Evolutionary conservation across 192 early-diverging fungal genomes (phyloP).

Genomic region (Backusella parvicylindrica): DNA sequence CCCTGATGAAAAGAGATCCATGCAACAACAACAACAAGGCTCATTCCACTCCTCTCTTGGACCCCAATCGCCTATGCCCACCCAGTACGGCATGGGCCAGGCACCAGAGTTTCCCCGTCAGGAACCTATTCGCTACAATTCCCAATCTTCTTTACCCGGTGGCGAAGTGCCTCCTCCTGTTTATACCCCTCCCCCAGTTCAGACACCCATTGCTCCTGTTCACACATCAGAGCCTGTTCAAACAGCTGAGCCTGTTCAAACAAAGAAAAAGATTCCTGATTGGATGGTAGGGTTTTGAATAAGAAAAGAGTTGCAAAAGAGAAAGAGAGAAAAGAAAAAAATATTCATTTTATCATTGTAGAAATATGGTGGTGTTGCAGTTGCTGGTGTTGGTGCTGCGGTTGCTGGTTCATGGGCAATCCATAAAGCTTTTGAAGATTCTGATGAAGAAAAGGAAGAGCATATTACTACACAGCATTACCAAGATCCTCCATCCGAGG

Average conservation of each 20-base stretch:
- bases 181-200: not conserved
- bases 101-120: constrained; percentile 22
- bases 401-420: constrained; percentile 27
- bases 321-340: not conserved
- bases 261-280: constrained; percentile 20
- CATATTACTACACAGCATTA: not conserved
- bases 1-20: not conserved
- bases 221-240: not conserved
- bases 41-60: constrained; percentile 10
- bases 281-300: constrained; percentile 23
- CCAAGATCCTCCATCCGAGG: not conserved
- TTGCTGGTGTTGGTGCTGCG: constrained; percentile 31
- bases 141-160: not conserved
- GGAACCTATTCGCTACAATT: not conserved
- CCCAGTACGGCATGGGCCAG: constrained; percentile 18
- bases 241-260: not conserved
- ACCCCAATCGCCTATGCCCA: constrained; percentile 15
- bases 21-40: constrained; percentile 1
- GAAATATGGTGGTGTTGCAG: constrained; percentile 34
- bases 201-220: not conserved
- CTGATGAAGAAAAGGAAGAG: constrained; percentile 3
- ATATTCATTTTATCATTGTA: not conserved
- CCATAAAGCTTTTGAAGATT: not conserved
- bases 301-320: not conserved
- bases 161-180: not conserved